These are phyloP conservation scores for Schizochytrium sp. DNA, from an alignment of 108 stramenopile genomes.

Conservation along the genomic window DNA sequence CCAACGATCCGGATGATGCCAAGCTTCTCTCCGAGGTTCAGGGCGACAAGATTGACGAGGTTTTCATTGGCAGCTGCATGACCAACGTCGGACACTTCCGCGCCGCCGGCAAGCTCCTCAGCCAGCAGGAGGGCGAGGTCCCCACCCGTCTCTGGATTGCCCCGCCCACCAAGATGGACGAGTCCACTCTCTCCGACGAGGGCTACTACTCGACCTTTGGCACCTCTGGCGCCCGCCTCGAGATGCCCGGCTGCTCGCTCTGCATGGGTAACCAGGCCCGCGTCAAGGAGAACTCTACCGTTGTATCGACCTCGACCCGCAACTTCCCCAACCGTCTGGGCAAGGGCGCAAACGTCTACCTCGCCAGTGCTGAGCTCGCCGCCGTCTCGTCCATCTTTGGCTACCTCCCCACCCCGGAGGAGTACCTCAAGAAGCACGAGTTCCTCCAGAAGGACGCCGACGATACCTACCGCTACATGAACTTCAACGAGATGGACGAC, in stretches of 20 bases:
- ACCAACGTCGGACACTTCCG: conserved; percentile 95
- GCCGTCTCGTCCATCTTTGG: conserved; percentile 77
- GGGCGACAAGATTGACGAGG: conserved; percentile 82
- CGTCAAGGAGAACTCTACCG: conserved; percentile 76
- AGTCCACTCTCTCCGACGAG: conserved; percentile 82
- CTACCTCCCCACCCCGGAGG: conserved; percentile 69
- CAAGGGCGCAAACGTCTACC: conserved; percentile 85
- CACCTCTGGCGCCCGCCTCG: conserved; percentile 77
- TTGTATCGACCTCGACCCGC: conserved; percentile 82
- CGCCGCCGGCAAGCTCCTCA: conserved; percentile 82
- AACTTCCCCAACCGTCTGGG: conserved; percentile 95
- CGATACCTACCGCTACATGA: conserved; percentile 90
- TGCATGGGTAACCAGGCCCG: conserved; percentile 97
- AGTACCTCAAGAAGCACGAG: conserved; percentile 72
- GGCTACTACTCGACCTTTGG: conserved; percentile 92
- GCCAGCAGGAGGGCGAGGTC: conserved; percentile 55
- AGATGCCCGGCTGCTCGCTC: conserved; percentile 90
- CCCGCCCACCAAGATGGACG: conserved; percentile 93
- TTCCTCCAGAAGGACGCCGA: conserved; percentile 68
- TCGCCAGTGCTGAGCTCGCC: conserved; percentile 80
- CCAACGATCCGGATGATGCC: conserved; percentile 89
- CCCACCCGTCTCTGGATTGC: conserved; percentile 85
- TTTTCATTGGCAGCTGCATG: conserved; percentile 92
- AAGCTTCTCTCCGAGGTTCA: conserved; percentile 70
- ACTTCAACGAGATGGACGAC: conserved; percentile 82